Evolutionary conservation across 805 yeast species (phyloP), one percentile per base, ranked within the genome.

Genomic region (Cyberlindnera japonica): DNA sequence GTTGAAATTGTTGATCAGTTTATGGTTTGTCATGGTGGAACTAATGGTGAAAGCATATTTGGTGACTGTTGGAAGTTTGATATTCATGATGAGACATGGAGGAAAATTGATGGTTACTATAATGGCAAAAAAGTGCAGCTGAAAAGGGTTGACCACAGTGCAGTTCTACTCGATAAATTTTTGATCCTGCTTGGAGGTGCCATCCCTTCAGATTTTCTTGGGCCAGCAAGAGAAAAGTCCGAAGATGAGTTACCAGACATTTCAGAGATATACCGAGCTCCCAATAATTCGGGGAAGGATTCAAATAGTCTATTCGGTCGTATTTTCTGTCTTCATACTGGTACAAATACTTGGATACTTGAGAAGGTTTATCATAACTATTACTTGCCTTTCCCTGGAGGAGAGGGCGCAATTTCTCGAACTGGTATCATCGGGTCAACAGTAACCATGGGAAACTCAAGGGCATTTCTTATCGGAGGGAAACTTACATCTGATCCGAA

Each of bases 31-130:
- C 71, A 68, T 42, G 72, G 72, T 18, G 72, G 72, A 4, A 64
- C 70, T 1, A 47, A 40, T 22, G 44, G 46, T 3, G 33, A 39
- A 9, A 54, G 62, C 14, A 65, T 74, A 10, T 51, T 61, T 19
- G 74, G 75, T 20, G 80, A 75, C 54, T 49, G 67, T 49, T 75
- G 80, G 80, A 63, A 67, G 60, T 75, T 71, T 45, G 70, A 72
- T 45, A 48, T 75, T 19, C 65, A 63, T 21, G 48, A 61, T 1
- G 75, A 70, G 41, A 51, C 53, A 2, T 75, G 81, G 81, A 29
- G 35, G 13, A 36, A 46, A 14, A 24, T 59, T 1, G 41, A 46
- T 1, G 49, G 64, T 0, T 55, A 28, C 37, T 66, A 61, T 15
- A 62, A 62, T 12, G 31, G 30, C 3, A 21, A 31, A 40, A 33